phyloP scores from a whole-genome alignment of 192 early-diverging fungal species.

The Entomortierella lignicola region DNA sequence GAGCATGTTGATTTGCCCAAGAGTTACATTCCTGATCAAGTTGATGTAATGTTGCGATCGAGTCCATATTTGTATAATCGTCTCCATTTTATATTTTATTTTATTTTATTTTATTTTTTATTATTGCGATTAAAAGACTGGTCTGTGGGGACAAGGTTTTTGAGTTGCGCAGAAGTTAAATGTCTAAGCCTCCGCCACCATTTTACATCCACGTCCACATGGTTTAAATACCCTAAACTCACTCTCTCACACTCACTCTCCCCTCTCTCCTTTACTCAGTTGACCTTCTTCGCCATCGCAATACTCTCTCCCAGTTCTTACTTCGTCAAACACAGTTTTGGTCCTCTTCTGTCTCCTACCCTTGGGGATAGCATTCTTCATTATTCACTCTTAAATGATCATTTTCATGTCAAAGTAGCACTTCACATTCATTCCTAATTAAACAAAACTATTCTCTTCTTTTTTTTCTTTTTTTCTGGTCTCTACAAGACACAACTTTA shows the following conservation, averaged over 20 bases:
- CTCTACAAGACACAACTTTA: too few relatives aligned
- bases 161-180: not conserved
- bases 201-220: not conserved
- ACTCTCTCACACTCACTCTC: not conserved
- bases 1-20: conserved; percentile 45
- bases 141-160: not conserved
- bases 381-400: too few relatives aligned
- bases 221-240: not conserved
- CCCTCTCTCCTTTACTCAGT: not conserved
- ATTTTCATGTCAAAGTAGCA: too few relatives aligned
- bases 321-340: not conserved
- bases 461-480: too few relatives aligned
- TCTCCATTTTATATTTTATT: not conserved
- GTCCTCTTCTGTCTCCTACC: not conserved
- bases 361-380: too few relatives aligned
- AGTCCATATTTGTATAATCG: conserved; percentile 22
- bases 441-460: too few relatives aligned
- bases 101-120: too few relatives aligned
- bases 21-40: conserved; percentile 43
- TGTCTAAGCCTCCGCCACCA: conserved; percentile 42
- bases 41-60: conserved; percentile 22
- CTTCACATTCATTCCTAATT: too few relatives aligned
- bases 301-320: not conserved
- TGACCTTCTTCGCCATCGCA: not conserved
- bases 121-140: too few relatives aligned